Percentiles rank a stretch among this genome's conserved stretches.
These are phyloP conservation scores for Phytophthora foliorum DNA, from an alignment of 352 stramenopile species.

Conservation along the genomic window DNA sequence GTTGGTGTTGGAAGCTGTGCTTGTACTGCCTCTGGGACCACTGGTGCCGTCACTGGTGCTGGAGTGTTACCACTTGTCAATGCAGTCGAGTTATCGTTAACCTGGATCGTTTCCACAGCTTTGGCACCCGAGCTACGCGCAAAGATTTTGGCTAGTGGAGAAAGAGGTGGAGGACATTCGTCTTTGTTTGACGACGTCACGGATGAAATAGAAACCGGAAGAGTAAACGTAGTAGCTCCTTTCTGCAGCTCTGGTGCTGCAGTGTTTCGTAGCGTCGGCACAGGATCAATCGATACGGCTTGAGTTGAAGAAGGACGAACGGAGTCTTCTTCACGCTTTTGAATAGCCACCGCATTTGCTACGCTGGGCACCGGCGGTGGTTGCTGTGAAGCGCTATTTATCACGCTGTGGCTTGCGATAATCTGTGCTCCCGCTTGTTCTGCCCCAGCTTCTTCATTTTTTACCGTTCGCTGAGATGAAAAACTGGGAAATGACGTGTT, in stretches of 20 bases:
- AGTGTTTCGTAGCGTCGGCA: background rate
- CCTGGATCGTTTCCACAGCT: background rate
- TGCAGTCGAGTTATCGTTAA: background rate
- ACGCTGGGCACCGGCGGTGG: background rate
- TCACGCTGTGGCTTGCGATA: background rate
- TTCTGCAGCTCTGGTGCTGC: background rate
- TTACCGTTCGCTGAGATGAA: background rate
- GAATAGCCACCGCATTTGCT: background rate
- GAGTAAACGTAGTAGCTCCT: background rate
- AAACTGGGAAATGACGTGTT: background rate
- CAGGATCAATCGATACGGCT: background rate
- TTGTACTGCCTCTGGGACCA: background rate
- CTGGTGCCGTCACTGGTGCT: background rate
- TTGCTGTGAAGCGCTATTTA: background rate
- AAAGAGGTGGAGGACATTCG: conserved; percentile 11
- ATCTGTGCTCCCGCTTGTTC: background rate
- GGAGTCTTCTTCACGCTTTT: conserved; percentile 2
- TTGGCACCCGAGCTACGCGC: background rate
- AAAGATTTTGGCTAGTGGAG: conserved; percentile 41
- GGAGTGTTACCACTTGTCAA: conserved; percentile 5
- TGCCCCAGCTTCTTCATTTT: background rate
- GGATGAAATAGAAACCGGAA: background rate
- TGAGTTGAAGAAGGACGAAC: background rate
- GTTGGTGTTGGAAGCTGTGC: background rate
- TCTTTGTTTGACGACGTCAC: conserved; percentile 2